Evolutionary conservation across 805 yeast species (phyloP).

Genomic region (Dipodascus albidus): DNA sequence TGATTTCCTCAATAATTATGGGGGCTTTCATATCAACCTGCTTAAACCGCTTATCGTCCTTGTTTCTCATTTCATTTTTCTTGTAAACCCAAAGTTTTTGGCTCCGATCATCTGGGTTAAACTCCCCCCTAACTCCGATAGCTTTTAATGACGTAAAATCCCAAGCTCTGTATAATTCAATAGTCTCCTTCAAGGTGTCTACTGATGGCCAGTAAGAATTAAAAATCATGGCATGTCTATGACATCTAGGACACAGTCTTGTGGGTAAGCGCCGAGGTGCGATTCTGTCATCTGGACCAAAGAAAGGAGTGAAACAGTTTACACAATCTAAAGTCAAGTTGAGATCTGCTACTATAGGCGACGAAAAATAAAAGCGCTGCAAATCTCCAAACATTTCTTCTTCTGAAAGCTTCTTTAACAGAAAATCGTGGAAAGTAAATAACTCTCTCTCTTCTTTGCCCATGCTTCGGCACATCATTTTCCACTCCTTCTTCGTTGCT

Average conservation of each 20-base stretch:
- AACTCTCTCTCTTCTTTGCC: neutral
- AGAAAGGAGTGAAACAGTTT: conserved; percentile 13
- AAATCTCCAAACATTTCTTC: conserved; percentile 1
- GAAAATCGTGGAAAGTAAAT: neutral
- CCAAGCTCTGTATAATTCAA: neutral
- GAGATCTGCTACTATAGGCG: conserved; percentile 1
- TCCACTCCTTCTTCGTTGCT: neutral
- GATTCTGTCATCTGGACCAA: neutral
- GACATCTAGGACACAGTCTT: conserved; percentile 21
- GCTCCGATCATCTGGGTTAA: neutral
- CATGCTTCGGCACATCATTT: neutral
- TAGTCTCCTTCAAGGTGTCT: neutral
- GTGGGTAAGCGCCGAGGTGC: conserved; percentile 9
- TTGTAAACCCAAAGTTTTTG: neutral
- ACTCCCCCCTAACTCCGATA: neutral
- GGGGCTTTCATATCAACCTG: neutral
- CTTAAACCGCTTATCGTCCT: neutral
- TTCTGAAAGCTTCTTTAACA: neutral
- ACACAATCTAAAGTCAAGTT: conserved; percentile 8
- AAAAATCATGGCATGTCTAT: conserved; percentile 22
- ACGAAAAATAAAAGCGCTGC: conserved; percentile 3
- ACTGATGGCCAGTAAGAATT: conserved; percentile 20
- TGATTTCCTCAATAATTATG: neutral
- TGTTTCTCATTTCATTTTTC: neutral
- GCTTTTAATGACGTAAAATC: neutral